Evolutionary conservation across 2,329 filamentous ascomycete species (phyloP).

Genomic region (Hypoxylon rubiginosum): DNA sequence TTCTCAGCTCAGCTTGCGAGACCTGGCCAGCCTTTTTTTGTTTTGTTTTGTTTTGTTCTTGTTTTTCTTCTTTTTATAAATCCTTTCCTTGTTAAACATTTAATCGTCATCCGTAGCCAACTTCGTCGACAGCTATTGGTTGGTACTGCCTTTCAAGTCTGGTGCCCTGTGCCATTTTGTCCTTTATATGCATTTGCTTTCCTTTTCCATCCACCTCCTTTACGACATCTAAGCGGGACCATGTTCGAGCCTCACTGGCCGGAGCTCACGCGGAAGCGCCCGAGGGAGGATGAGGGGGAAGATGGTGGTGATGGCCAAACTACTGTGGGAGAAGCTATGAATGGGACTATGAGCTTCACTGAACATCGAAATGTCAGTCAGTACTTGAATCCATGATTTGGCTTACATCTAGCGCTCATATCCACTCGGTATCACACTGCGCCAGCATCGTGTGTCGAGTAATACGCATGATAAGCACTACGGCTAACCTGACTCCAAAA

Average conservation of each 20-base stretch:
- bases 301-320: conserved; percentile 6
- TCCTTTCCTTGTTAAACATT: not conserved
- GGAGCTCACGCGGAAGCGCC: conserved; percentile 48
- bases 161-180: not conserved
- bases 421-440: too few species aligned
- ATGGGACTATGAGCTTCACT: conserved; percentile 47
- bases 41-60: too few species aligned
- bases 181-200: not conserved
- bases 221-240: conserved; percentile 27
- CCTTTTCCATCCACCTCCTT: not conserved
- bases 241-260: conserved; percentile 44
- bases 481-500: conserved; percentile 26
- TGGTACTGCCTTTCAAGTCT: not conserved
- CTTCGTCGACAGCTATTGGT: not conserved
- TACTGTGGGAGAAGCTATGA: conserved; percentile 32
- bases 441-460: not conserved
- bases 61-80: not conserved
- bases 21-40: too few species aligned
- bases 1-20: not conserved
- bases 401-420: not conserved
- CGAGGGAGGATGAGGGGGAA: conserved; percentile 48
- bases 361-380: conserved; percentile 54
- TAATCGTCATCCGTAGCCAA: not conserved
- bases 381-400: conserved; percentile 9
- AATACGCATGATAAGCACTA: not conserved